Percentiles rank a stretch among this genome's conserved stretches.
Evolutionary conservation across 2,329 filamentous ascomycete species (phyloP).

Genomic region (Epichloe gansuensis): DNA sequence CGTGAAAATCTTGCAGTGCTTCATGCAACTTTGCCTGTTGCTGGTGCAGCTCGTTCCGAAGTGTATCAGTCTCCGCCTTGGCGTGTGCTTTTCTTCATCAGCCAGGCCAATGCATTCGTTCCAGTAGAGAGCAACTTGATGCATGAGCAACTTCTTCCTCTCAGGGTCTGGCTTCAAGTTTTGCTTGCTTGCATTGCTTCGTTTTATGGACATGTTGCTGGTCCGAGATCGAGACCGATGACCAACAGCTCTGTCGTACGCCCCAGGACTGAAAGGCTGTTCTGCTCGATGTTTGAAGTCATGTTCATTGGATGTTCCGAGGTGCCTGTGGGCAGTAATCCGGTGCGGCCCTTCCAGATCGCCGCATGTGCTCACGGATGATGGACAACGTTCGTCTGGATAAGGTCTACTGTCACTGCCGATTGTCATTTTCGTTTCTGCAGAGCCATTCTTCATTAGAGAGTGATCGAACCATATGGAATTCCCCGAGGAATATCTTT

Average conservation of each 20-base stretch:
- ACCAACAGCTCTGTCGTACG: background rate
- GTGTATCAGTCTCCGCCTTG: conserved; percentile 14
- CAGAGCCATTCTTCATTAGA: background rate
- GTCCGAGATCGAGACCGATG: conserved; percentile 16
- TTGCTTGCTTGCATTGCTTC: conserved; percentile 10
- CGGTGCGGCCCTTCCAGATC: conserved; percentile 19
- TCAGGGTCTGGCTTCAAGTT: conserved; percentile 9
- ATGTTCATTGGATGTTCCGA: conserved; percentile 1
- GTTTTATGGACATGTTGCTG: conserved; percentile 23
- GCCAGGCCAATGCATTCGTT: conserved; percentile 22
- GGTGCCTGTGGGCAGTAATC: conserved; percentile 9
- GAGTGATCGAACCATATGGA: background rate
- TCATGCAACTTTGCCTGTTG: conserved; percentile 8
- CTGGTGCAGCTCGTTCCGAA: conserved; percentile 13
- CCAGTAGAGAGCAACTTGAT: conserved; percentile 20
- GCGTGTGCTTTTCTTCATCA: conserved; percentile 18
- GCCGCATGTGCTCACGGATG: conserved; percentile 17
- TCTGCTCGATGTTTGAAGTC: background rate
- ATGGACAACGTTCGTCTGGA: conserved; percentile 1
- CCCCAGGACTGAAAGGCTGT: background rate
- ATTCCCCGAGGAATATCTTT: background rate
- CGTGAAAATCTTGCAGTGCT: conserved; percentile 9
- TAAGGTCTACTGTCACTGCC: background rate
- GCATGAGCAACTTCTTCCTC: conserved; percentile 20
- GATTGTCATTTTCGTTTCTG: background rate